phyloP scores from a whole-genome alignment of 2,329 filamentous ascomycete genomes.

The Cordyceps fumosorosea region DNA sequence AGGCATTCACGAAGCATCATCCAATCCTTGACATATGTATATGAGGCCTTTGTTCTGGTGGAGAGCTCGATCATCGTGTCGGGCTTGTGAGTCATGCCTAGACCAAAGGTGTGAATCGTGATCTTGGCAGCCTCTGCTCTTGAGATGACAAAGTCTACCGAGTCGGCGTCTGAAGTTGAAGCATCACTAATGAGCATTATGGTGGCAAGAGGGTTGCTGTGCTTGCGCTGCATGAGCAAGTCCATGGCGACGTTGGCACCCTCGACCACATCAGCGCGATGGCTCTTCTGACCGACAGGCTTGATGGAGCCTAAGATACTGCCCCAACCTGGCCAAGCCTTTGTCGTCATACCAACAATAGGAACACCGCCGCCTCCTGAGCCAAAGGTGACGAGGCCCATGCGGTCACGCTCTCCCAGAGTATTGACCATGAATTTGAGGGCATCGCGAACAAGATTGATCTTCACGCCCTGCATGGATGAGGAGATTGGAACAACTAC shows the following conservation, averaged over 20 bases:
- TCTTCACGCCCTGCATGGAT: conserved; percentile 99
- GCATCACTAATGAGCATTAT: conserved; percentile 98
- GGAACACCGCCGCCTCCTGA: conserved; percentile 90
- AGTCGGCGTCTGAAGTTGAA: conserved; percentile 87
- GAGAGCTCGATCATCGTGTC: conserved; percentile 98
- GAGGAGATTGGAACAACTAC: conserved; percentile 96
- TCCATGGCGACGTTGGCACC: conserved; percentile 99
- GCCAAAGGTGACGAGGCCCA: conserved; percentile 96
- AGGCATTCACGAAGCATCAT: conserved; percentile 99
- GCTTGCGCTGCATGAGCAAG: conserved; percentile 93
- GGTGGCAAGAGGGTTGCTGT: conserved; percentile 88
- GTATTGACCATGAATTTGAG: conserved; percentile 86
- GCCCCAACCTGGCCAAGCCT: conserved; percentile 86
- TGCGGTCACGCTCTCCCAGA: conserved; percentile 86
- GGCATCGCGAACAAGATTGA: conserved; percentile 85
- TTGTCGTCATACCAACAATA: conserved; percentile 96
- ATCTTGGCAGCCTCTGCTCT: conserved; percentile 96
- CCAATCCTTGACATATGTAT: conserved; percentile 99
- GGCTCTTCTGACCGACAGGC: conserved; percentile 92
- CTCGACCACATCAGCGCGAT: conserved; percentile 93
- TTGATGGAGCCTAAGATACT: conserved; percentile 82
- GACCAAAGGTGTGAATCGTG: conserved; percentile 90
- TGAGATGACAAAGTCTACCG: conserved; percentile 95
- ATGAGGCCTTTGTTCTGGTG: conserved; percentile 89
- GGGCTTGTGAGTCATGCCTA: conserved; percentile 95